Evolutionary conservation across 495 filamentous ascomycete species (phyloP).

Genomic region (Neurospora discreta): DNA sequence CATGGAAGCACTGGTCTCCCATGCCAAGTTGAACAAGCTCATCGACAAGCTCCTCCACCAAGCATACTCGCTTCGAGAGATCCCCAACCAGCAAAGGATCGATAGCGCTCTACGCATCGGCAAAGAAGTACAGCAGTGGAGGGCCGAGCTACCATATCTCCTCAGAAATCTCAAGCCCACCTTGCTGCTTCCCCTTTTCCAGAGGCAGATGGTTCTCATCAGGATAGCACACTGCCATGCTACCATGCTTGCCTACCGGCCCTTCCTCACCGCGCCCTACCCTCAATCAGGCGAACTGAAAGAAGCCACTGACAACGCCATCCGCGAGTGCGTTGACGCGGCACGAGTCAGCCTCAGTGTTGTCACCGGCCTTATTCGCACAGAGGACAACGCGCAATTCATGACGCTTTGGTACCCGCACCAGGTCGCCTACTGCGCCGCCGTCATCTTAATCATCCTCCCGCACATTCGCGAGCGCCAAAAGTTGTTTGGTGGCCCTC

Average conservation of each 20-base stretch:
- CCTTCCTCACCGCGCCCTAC: slow-evolving; percentile 29
- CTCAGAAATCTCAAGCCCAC: slow-evolving; percentile 32
- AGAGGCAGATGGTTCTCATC: slow-evolving; percentile 43
- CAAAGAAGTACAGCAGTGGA: slow-evolving; percentile 27
- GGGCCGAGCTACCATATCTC: slow-evolving; percentile 29
- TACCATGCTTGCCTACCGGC: slow-evolving; percentile 45
- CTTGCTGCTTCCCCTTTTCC: slow-evolving; percentile 38
- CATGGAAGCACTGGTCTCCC: slow-evolving; percentile 38
- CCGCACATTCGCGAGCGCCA: slow-evolving; percentile 13
- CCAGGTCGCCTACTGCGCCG: slow-evolving; percentile 11
- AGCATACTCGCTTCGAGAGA: slow-evolving; percentile 36
- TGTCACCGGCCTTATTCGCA: slow-evolving; percentile 7
- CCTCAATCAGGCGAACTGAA: slow-evolving; percentile 5
- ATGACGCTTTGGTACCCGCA: slow-evolving; percentile 11
- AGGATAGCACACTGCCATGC: slow-evolving; percentile 42
- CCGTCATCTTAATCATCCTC: slow-evolving; percentile 3
- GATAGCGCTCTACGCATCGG: slow-evolving; percentile 24
- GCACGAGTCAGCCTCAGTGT: slow-evolving; percentile 28
- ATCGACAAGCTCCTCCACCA: slow-evolving; percentile 35
- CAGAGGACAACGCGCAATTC: slow-evolving; percentile 10
- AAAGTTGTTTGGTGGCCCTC: neutral
- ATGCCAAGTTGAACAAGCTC: slow-evolving; percentile 22
- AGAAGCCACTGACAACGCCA: slow-evolving; percentile 21
- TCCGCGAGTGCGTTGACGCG: slow-evolving; percentile 35
- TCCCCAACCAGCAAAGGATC: slow-evolving; percentile 27